Evolutionary conservation across 345 rosid species (phyloP).

Genomic region (Hirschfeldia incana): DNA sequence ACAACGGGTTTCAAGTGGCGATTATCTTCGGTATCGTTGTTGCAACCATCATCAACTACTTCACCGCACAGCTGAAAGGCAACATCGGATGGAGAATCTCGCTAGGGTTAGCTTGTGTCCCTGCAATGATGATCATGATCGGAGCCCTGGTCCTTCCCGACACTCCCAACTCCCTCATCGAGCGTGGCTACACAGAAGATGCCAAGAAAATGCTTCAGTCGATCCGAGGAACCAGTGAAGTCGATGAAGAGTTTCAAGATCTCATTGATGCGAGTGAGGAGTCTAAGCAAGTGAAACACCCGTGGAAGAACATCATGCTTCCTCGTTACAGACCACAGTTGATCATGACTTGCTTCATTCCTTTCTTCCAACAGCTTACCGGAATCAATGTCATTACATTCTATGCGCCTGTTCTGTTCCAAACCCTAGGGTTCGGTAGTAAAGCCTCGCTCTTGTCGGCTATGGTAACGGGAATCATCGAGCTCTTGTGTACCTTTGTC

Average conservation of each 20-base stretch:
- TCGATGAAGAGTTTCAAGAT: slow-evolving; percentile 66
- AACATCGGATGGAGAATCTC: slow-evolving; percentile 83
- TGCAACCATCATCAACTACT: slow-evolving; percentile 68
- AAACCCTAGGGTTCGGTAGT: slow-evolving; percentile 67
- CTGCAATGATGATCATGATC: slow-evolving; percentile 60
- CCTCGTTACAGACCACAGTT: slow-evolving; percentile 68
- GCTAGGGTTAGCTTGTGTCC: slow-evolving; percentile 65
- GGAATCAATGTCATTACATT: slow-evolving; percentile 79
- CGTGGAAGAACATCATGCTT: slow-evolving; percentile 64
- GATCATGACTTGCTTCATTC: slow-evolving; percentile 50
- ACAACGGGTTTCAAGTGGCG: slow-evolving; percentile 78
- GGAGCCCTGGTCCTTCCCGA: slow-evolving; percentile 73
- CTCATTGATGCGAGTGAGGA: slow-evolving; percentile 59
- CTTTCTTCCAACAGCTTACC: slow-evolving; percentile 75
- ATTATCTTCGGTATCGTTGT: slow-evolving; percentile 67
- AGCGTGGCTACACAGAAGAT: slow-evolving; percentile 58
- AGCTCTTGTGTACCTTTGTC: slow-evolving; percentile 59
- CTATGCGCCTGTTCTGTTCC: slow-evolving; percentile 75
- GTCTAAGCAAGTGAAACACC: slow-evolving; percentile 56
- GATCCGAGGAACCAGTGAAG: slow-evolving; percentile 55
- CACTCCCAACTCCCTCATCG: slow-evolving; percentile 77
- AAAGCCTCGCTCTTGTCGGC: slow-evolving; percentile 73
- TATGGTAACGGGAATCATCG: slow-evolving; percentile 64
- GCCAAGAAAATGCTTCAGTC: slow-evolving; percentile 61
- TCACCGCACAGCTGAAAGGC: slow-evolving; percentile 49